Evolutionary conservation across 176 grass and related monocot genomes (phyloP).

Genomic region (Echinochloa phyllopogon): DNA sequence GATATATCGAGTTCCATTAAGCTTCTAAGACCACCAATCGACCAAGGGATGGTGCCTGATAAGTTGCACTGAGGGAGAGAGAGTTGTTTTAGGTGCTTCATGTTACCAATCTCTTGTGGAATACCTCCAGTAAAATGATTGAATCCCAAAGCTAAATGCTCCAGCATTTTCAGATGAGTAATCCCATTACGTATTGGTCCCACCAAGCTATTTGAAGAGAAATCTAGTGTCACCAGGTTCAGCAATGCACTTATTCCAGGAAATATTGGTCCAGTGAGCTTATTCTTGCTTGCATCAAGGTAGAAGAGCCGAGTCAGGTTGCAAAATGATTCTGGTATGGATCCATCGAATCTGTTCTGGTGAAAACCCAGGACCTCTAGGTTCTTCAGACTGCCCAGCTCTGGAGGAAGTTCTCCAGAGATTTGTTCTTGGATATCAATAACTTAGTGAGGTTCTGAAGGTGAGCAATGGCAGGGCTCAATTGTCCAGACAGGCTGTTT

Average conservation of each 20-base stretch:
- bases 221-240: constrained; percentile 58
- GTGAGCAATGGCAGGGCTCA: constrained; percentile 56
- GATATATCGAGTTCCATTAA: constrained; percentile 67
- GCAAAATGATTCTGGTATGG: constrained; percentile 46
- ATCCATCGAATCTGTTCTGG: constrained; percentile 54
- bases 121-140: constrained; percentile 71
- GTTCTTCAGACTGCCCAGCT: constrained; percentile 62
- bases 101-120: constrained; percentile 67
- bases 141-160: constrained; percentile 51
- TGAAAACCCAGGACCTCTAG: constrained; percentile 58
- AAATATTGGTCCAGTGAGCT: constrained; percentile 59
- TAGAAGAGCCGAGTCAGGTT: constrained; percentile 59
- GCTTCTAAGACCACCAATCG: constrained; percentile 62
- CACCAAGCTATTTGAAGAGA: constrained; percentile 62
- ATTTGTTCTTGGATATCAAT: constrained; percentile 60
- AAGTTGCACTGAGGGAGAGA: constrained; percentile 56
- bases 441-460: constrained; percentile 64
- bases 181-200: constrained; percentile 61
- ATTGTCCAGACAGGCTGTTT: constrained; percentile 63
- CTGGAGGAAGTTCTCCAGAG: constrained; percentile 62
- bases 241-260: constrained; percentile 48
- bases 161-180: constrained; percentile 52
- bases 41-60: constrained; percentile 60
- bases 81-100: constrained; percentile 63
- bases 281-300: constrained; percentile 58